phyloP scores from a whole-genome alignment of 2,329 filamentous ascomycete genomes.

The Acarospora socialis region DNA sequence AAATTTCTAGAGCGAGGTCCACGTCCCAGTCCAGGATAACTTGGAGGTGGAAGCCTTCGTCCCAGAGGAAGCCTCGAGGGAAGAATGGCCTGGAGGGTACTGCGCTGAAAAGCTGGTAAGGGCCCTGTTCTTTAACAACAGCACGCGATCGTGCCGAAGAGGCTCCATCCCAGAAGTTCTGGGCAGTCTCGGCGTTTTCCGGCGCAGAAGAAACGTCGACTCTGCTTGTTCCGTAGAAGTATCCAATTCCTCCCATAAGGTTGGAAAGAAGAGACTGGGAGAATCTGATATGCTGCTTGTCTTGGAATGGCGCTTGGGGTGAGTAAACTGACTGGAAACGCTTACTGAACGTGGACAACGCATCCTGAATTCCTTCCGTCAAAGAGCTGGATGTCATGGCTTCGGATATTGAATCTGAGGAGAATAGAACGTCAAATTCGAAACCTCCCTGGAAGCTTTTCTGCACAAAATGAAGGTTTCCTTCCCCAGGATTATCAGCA shows the following conservation, averaged over 20 bases:
- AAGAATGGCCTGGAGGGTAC: conserved; percentile 75
- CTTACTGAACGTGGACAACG: conserved; percentile 48
- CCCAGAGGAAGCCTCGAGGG: conserved; percentile 74
- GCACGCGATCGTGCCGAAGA: conserved; percentile 52
- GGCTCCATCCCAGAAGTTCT: conserved; percentile 71
- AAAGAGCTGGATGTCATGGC: conserved; percentile 32
- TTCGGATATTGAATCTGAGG: conserved; percentile 44
- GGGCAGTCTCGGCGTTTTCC: conserved; percentile 73
- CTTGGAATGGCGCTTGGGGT: conserved; percentile 53
- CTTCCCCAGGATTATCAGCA: conserved; percentile 20
- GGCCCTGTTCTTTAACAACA: conserved; percentile 52
- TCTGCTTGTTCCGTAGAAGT: conserved; percentile 64
- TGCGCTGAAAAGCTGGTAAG: conserved; percentile 65
- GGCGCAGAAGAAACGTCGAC: conserved; percentile 65
- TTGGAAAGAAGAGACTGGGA: conserved; percentile 71
- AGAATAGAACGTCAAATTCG: conserved; percentile 69
- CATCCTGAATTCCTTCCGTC: conserved; percentile 46
- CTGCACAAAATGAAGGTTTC: conserved; percentile 64
- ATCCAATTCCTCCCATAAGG: conserved; percentile 66
- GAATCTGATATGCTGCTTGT: conserved; percentile 53
- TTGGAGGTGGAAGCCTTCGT: conserved; percentile 73
- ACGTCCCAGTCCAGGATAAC: conserved; percentile 74
- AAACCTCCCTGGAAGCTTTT: conserved; percentile 69
- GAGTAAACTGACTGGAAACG: conserved; percentile 54
- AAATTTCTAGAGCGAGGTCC: conserved; percentile 58